Conservation (phyloP, 805 yeast species). For the Blastobotrys terrestris region DNA sequence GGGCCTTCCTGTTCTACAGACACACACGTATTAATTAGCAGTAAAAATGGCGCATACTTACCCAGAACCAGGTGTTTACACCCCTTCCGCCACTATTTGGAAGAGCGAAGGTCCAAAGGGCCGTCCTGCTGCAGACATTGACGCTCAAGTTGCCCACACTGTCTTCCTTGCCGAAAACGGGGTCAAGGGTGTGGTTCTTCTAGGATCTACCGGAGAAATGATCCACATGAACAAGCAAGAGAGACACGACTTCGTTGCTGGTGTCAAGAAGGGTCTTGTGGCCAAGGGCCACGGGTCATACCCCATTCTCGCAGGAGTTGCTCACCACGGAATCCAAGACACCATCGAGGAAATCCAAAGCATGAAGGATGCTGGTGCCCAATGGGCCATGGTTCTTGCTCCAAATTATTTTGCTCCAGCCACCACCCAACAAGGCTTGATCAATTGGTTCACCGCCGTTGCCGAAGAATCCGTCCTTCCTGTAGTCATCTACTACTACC, state of each 20-base stretch:
- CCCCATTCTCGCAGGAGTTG: conserved; percentile 45
- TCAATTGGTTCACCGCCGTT: conserved; percentile 39
- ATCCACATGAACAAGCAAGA: conserved; percentile 45
- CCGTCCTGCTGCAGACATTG: conserved; percentile 36
- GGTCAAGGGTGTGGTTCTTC: conserved; percentile 42
- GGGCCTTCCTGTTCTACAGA: not conserved
- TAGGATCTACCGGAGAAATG: conserved; percentile 54
- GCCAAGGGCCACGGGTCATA: conserved; percentile 35
- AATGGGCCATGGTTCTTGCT: conserved; percentile 34
- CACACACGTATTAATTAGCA: not conserved
- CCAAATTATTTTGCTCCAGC: conserved; percentile 45
- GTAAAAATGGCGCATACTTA: conserved; percentile 14
- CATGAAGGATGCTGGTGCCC: conserved; percentile 27
- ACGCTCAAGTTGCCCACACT: conserved; percentile 42
- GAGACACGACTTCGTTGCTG: conserved; percentile 28
- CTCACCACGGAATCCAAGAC: conserved; percentile 41
- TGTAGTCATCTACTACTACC: conserved; percentile 41
- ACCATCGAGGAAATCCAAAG: conserved; percentile 32
- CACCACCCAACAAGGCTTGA: conserved; percentile 41
- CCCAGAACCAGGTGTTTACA: conserved; percentile 36
- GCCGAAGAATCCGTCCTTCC: conserved; percentile 41
- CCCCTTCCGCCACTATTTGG: conserved; percentile 52
- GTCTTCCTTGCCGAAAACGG: conserved; percentile 39
- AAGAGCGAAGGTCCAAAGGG: conserved; percentile 26
- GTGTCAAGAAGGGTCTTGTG: conserved; percentile 30